Evolutionary conservation across 495 filamentous ascomycete genomes (phyloP).

Genomic region (Thermothielavioides terrestris): DNA sequence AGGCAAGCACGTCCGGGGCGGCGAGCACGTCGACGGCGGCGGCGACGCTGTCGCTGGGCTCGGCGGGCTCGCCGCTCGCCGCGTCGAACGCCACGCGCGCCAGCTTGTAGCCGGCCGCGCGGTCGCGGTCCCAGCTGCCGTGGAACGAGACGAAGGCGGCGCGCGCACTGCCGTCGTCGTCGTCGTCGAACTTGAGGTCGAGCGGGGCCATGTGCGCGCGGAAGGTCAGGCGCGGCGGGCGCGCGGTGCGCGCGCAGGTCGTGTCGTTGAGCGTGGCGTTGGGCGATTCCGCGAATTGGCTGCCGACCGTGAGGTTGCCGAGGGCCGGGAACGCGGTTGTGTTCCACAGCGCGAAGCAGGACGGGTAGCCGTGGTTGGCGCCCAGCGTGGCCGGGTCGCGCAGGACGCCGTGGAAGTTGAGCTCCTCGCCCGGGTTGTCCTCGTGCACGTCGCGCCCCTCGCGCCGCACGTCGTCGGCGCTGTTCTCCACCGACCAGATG

Average conservation of each 20-base stretch:
- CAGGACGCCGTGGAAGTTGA: constrained; percentile 62
- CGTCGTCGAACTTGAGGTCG: constrained; percentile 46
- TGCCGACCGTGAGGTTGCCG: constrained; percentile 22
- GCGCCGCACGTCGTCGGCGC: constrained; percentile 53
- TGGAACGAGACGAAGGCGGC: constrained; percentile 37
- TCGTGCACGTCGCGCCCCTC: constrained; percentile 50
- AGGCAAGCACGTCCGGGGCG: neutral
- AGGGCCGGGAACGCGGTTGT: constrained; percentile 24
- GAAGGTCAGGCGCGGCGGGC: constrained; percentile 47
- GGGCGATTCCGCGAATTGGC: constrained; percentile 28
- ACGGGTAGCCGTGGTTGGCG: constrained; percentile 60
- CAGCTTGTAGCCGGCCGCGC: constrained; percentile 50
- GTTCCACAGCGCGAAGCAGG: constrained; percentile 57
- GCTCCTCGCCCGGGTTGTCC: constrained; percentile 65
- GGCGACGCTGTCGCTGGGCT: constrained; percentile 29
- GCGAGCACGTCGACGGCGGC: constrained; percentile 41
- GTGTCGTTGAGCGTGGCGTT: constrained; percentile 34
- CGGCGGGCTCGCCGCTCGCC: constrained; percentile 34
- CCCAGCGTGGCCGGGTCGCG: constrained; percentile 29
- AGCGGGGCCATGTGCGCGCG: constrained; percentile 52
- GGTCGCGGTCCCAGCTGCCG: constrained; percentile 45
- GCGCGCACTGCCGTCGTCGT: constrained; percentile 1
- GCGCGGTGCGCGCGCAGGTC: constrained; percentile 35
- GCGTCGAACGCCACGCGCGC: constrained; percentile 34
- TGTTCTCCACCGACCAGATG: constrained; percentile 67